phyloP scores from a whole-genome alignment of 2,329 filamentous ascomycete genomes.

The Fusarium anthophilum region DNA sequence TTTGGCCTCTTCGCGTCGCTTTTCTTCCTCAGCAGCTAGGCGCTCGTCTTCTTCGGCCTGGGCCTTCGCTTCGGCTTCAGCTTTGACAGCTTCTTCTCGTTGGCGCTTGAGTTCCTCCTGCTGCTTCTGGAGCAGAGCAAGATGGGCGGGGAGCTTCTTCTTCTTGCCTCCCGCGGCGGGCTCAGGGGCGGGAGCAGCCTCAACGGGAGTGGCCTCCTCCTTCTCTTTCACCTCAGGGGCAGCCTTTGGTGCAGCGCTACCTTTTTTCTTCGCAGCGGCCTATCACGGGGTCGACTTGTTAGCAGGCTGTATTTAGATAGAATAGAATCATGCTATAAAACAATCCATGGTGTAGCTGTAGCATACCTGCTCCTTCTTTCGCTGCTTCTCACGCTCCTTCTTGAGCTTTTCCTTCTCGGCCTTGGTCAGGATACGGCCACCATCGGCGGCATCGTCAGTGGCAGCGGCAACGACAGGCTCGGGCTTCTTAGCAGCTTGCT shows the following conservation, averaged over 20 bases:
- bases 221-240: constrained; percentile 71
- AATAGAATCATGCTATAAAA: not conserved
- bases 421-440: constrained; percentile 86
- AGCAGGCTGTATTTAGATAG: constrained; percentile 10
- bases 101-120: constrained; percentile 77
- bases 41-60: constrained; percentile 73
- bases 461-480: constrained; percentile 64
- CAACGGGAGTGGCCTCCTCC: constrained; percentile 60
- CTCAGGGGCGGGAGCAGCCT: constrained; percentile 41
- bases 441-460: constrained; percentile 62
- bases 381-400: constrained; percentile 98
- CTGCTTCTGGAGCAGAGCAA: constrained; percentile 80
- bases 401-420: constrained; percentile 98
- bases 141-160: constrained; percentile 86
- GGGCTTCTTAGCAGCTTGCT: constrained; percentile 53
- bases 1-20: constrained; percentile 76
- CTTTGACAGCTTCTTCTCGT: constrained; percentile 72
- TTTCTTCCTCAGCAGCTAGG: constrained; percentile 71
- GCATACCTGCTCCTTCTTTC: constrained; percentile 93
- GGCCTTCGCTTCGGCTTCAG: constrained; percentile 70
- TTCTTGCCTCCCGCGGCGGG: constrained; percentile 69
- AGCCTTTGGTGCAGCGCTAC: constrained; percentile 46
- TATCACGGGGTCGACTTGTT: constrained; percentile 24
- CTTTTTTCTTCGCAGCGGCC: constrained; percentile 84
- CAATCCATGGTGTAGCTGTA: not conserved